A percentile compares a stretch with the other conserved stretches of the same genome.
phyloP scores from a whole-genome alignment of 495 filamentous ascomycete genomes.

The Monascus purpureus region DNA sequence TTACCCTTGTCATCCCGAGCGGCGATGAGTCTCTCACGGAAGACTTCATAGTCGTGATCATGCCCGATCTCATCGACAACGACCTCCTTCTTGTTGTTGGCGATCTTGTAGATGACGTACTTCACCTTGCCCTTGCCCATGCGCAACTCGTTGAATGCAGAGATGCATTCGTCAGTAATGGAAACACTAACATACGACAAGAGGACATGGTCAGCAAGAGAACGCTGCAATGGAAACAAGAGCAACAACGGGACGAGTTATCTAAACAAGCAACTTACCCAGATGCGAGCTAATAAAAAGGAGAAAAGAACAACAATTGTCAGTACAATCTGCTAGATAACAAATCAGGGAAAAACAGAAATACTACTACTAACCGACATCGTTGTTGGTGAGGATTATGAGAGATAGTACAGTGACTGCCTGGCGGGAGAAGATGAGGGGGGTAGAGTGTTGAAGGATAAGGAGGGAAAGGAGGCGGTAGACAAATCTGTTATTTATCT shows the following conservation, averaged over 20 bases:
- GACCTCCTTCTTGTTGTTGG: conserved; percentile 82
- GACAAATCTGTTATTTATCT: background rate
- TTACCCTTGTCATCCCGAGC: conserved; percentile 54
- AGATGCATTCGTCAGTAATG: conserved; percentile 66
- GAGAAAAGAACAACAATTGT: conserved; percentile 8
- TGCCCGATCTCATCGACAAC: conserved; percentile 62
- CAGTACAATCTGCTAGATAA: background rate
- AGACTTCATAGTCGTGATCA: conserved; percentile 54
- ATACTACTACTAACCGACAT: conserved; percentile 25
- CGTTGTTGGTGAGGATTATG: conserved; percentile 13
- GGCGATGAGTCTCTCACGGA: conserved; percentile 65
- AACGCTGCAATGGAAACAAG: background rate
- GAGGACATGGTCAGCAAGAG: conserved; percentile 1
- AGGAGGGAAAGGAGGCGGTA: conserved; percentile 4
- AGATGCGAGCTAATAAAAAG: conserved; percentile 25
- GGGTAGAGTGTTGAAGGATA: conserved; percentile 11
- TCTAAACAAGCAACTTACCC: conserved; percentile 30
- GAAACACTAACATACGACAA: conserved; percentile 43
- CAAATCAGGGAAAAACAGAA: background rate
- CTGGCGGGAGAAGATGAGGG: conserved; percentile 4
- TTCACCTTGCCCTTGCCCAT: conserved; percentile 67
- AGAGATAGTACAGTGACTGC: background rate
- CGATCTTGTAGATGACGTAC: conserved; percentile 95
- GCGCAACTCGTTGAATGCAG: conserved; percentile 80
- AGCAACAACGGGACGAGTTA: too few species aligned